Base-by-base conservation (phyloP, 352 stramenopile species). In the Pythium utonaiense region DNA sequence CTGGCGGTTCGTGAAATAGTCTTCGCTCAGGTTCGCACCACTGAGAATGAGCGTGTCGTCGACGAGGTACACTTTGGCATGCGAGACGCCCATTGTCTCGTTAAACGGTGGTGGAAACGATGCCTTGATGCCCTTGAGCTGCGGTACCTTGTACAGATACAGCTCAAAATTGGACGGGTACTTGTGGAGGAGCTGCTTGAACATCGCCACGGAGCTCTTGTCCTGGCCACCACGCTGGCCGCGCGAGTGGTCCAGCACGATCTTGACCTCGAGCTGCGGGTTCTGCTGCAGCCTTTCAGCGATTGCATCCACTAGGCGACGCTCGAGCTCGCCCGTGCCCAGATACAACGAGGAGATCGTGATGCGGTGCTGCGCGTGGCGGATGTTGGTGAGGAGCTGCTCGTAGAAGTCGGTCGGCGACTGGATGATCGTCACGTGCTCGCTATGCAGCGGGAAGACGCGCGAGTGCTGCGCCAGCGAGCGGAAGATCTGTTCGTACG, bases 1-100 rank as follows among this genome's bases (percentile, higher is more conserved):
- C 51, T 93, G 83, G 31, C 86, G 62, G 45, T 89, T 86, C 1
- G 83, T 92, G 22, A 96, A 96, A 49, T 96, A 96, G 59, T 94
- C 85, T 3, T 75, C 64, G 54, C 80, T 92, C 7, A 96, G 62
- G 56, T 96, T 96, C 8, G 86, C 86, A 10, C 85, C 86, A 49
- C 80, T 91, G 13, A 94, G 75, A 38, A 94, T 77, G 27, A 93
- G 73, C 25, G 71, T 88, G 52, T 93, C 80, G 64, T 96, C 86
- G 44, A 85, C 78, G 9, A 91, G 56, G 49, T 96, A 96, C 17
- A 90, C 81, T 71, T 96, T 96, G 30, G 83, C 79, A 54, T 96
- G 86, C 6, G 69, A 89, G 12, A 93, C 83, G 21, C 84, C 83
- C 10, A 93, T 71, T n/a, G 82, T 88, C 66, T 94, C 85, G 48